Base-by-base conservation (phyloP, 1,284 basidiomycete species). In the Rhizopogon parksii region DNA sequence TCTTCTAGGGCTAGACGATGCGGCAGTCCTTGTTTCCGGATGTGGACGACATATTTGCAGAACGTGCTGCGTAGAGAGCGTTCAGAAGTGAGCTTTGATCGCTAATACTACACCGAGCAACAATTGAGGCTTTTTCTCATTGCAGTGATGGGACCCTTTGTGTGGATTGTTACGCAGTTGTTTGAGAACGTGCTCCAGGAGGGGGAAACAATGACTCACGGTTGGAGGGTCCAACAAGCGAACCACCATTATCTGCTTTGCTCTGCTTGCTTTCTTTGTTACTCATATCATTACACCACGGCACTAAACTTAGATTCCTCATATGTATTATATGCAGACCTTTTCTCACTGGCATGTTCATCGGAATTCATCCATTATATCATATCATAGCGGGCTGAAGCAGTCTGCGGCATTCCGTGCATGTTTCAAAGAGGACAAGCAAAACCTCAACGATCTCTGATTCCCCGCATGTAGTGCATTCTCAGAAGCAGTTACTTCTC, bases 71-170 rank as follows among this genome's bases (percentile, higher is more conserved):
- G 32, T 66, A 36, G 62, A 64, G 51, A 65, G 61, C 50, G 48
- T 65, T 8, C 47, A 45, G 38, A 62, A 62, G 62, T 68, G 45
- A 56, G 62, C 60, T 30, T 34, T 4, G 9, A 35, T 25, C 37
- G 9, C 19, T 45, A 21, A 5, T 45, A 14, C 17, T 6, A 32
- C 19, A 3, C 21, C 15, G 6, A 50, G 38, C 15, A n/a, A 14
- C 9, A 27, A 7, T 34, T 25, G 14, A 39, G 36, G 4, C 14
- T 27, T 40, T 40, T 49, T 25, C 39, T 11, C 24, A 42, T 46
- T 43, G 6, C 42, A 64, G 62, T 35, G 64, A 68, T 38, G 62
- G 66, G 32, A 65, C 66, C 45, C 15, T 68, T 48, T 64, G 62
- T 34, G 39, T 66, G 35, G 62, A 64, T 40, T 64, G 62, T 46